Base-by-base conservation (phyloP, 805 yeast species). In the Candida koratica region DNA sequence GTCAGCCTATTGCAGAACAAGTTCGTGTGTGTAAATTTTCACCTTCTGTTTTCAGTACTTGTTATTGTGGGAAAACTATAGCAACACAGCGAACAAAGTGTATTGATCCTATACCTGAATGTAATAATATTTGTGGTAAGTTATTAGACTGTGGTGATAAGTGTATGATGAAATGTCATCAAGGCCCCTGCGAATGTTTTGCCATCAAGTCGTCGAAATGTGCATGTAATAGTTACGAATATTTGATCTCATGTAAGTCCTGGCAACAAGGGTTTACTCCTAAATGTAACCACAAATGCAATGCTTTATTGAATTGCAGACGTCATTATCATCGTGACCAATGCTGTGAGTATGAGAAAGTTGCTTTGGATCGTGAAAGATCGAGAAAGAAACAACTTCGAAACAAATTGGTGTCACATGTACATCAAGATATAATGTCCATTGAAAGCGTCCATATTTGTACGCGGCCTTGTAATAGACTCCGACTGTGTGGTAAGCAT, bases 371-470 rank as follows among this genome's bases (percentile, higher is more conserved):
- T 25, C 60, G 86, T 38, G 78, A 74, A 45, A 53, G 88, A 55
- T 60, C 69, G 38, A 63, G 66, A 37, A 71, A 69, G 47, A 76
- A 73, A 47, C 72, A 64, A 3, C 46, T 71, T 14, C 56, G 85
- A 32, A 71, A 66, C 37, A 70, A 74, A 44, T 42, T 61, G 44
- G 50, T 60, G 32, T 50, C 58, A 43, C 55, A 51, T 49, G 28
- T 36, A 11, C 26, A 23, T n/a, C 52, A 44, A 39, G 79, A 79
- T 44, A 56, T 75, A 3, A 72, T 78, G 60, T 52, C 64, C 3
- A 77, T 83, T 15, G 95, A 86, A 49, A 79, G 87, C 1, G 69
- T 66, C 3, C 96, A 86, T 56, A 70, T 84, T 7, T 86, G 96
- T 61, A 66, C 83, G 6, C 67, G 69, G 37, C 69, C 70, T 2